Percentiles rank a stretch among this genome's conserved stretches.
Conservation (phyloP, 768 basidiomycete genomes). For the Amanita inopinata region DNA sequence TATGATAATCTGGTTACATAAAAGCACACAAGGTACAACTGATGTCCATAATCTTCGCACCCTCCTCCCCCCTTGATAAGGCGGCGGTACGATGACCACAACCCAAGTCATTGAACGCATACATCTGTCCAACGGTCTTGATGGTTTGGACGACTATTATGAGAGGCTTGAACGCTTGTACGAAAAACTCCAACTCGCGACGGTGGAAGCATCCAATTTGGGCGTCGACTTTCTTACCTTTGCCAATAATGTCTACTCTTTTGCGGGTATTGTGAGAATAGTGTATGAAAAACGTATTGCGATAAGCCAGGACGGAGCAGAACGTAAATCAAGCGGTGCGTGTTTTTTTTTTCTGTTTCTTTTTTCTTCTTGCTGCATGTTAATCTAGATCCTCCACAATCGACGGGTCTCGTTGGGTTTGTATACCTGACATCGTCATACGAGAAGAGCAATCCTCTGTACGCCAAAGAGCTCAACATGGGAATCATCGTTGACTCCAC, state of each 20-base stretch:
- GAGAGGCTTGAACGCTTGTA: constrained; percentile 26
- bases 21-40: too few relatives aligned
- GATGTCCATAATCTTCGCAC: too few relatives aligned
- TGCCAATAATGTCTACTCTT: constrained; percentile 25
- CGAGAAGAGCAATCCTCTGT: constrained; percentile 20
- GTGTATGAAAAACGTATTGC: neutral
- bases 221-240: constrained; percentile 33
- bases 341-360: too few relatives aligned
- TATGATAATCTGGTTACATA: too few relatives aligned
- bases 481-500: constrained; percentile 38
- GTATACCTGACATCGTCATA: constrained; percentile 30
- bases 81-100: constrained; percentile 1
- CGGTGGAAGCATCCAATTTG: constrained; percentile 30
- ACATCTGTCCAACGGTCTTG: constrained; percentile 21
- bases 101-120: constrained; percentile 9
- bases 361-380: too few relatives aligned
- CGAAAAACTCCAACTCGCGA: constrained; percentile 30
- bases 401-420: constrained; percentile 25
- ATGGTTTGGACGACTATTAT: constrained; percentile 28
- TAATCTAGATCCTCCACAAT: too few relatives aligned
- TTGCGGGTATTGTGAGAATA: constrained; percentile 28
- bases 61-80: too few relatives aligned
- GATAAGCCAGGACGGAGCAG: too few relatives aligned
- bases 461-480: constrained; percentile 38
- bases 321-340: too few relatives aligned